Base-by-base conservation (phyloP, 2,329 filamentous ascomycete species). In the Sarocladiaceae sp. region DNA sequence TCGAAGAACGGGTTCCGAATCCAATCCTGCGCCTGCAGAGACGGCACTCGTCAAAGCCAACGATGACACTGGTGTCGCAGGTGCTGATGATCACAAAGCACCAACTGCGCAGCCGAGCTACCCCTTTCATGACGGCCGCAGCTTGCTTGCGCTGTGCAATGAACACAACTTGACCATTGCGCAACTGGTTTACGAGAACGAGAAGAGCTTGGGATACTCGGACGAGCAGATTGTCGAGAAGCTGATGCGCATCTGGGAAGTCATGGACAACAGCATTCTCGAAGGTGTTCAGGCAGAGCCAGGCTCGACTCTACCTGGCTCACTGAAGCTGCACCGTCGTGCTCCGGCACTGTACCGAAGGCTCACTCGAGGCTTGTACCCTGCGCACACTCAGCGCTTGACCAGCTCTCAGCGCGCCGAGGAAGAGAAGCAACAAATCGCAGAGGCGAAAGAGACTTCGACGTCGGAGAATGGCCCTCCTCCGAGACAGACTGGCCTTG, bases 81-180 rank as follows among this genome's bases (percentile, higher is more conserved):
- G 52, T 15, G 57, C 55, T 4, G 50, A 53, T 6, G 53, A 61
- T 20, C 56, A 55, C 23, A 54, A 58, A 15, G 52, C 35, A 12
- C 47, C 23, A 55, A 62, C 12, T 54, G 57, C 64, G 23, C 69
- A 71, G 36, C 75, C 75, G 17, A 66, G 68, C 4, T 76, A 76
- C 53, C 66, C 73, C 1, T 78, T 78, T 60, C 72, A 71, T 33
- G 71, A 78, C 42, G 74, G 72, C 6, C 61, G 61, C 46, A 78
- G 74, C 55, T 59, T 78, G 23, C 59, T 78, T 39, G 66, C 70
- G 3, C 60, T 78, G 2, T 78, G 75, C 52, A 68, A 72, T 47
- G 73, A 75, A 55, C 72, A 78, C 60, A 78, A 77, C 52, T 62
- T 78, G 6, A 78, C 75, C 3, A 78, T 78, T 25, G 75, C 75